Conservation (phyloP, 345 rosid species). For the Melaleuca alternifolia region DNA sequence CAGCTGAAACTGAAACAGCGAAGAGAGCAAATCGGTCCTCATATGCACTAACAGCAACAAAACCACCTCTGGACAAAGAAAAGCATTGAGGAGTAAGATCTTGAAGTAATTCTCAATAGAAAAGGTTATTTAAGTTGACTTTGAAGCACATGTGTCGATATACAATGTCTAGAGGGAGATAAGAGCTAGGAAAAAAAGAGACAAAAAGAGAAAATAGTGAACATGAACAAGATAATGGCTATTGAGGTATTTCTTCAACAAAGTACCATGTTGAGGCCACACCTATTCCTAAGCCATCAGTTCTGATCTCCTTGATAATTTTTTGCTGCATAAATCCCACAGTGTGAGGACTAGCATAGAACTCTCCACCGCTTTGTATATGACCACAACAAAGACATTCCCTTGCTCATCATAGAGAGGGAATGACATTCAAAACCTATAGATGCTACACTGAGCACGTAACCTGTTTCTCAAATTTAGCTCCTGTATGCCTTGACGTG, state of each 20-base stretch:
- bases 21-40: conserved; percentile 74
- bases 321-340: background rate
- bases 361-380: background rate
- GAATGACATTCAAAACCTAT: background rate
- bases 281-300: background rate
- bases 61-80: conserved; percentile 49
- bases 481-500: background rate
- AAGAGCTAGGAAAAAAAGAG: background rate
- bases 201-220: background rate
- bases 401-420: background rate
- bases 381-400: background rate
- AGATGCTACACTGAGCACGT: background rate
- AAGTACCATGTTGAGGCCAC: background rate
- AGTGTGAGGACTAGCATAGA: background rate
- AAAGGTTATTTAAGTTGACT: background rate
- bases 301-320: background rate
- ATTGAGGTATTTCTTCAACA: background rate
- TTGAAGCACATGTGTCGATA: background rate
- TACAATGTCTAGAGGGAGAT: background rate
- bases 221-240: background rate
- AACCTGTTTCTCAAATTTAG: background rate
- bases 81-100: background rate
- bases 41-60: conserved; percentile 76
- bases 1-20: conserved; percentile 57
- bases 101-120: background rate